Percentiles rank a stretch among this genome's conserved stretches.
phyloP scores from a whole-genome alignment of 257 asterid species.

The Eustoma russellianum region DNA sequence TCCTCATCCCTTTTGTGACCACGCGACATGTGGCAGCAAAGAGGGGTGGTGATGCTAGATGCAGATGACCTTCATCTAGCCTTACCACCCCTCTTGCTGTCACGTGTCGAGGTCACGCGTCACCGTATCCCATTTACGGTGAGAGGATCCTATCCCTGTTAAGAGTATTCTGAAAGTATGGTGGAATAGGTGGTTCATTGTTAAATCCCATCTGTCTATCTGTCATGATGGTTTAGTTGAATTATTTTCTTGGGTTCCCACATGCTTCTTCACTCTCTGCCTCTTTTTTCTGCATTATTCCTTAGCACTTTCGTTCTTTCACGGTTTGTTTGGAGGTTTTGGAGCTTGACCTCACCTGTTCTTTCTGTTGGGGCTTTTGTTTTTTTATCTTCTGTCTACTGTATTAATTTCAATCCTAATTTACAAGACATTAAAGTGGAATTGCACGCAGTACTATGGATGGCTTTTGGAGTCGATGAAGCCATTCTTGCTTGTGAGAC shows the following conservation, averaged over 20 bases:
- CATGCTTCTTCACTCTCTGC: conserved; percentile 1
- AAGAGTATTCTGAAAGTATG: too few species aligned
- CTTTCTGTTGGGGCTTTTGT: conserved; percentile 20
- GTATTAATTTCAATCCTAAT: conserved; percentile 17
- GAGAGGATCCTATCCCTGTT: too few species aligned
- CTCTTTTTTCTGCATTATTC: conserved; percentile 8
- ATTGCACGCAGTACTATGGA: conserved; percentile 3
- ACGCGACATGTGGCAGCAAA: too few species aligned
- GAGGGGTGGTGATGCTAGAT: too few species aligned
- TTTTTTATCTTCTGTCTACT: conserved; percentile 20
- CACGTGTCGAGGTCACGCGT: too few species aligned
- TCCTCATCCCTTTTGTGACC: too few species aligned
- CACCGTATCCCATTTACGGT: too few species aligned
- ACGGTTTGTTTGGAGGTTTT: conserved; percentile 7
- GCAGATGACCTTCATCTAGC: too few species aligned
- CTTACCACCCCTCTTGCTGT: too few species aligned
- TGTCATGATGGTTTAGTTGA: conserved; percentile 13
- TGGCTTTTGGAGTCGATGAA: not conserved
- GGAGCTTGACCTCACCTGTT: conserved; percentile 7
- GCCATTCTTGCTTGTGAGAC: not conserved
- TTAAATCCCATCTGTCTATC: conserved; percentile 10
- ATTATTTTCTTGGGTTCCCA: conserved; percentile 10
- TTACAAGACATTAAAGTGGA: conserved; percentile 35
- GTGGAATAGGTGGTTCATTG: too few species aligned
- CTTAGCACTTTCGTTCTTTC: conserved; percentile 2